phyloP scores from a whole-genome alignment of 2,329 filamentous ascomycete species.

The Aulographum hederae region DNA sequence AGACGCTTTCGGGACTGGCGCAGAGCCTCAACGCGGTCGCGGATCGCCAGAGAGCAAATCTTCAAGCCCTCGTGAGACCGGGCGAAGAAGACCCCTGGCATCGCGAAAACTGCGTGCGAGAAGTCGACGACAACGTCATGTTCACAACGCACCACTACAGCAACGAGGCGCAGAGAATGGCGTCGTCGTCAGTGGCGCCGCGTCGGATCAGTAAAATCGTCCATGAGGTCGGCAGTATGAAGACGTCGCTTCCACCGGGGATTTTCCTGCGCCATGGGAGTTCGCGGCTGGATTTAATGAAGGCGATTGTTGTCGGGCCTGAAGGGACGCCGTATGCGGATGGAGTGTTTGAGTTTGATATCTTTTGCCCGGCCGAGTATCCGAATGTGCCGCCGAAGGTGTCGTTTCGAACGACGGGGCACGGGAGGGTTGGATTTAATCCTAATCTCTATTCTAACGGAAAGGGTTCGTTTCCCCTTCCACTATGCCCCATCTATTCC shows the following conservation, averaged over 20 bases:
- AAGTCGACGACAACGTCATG: conserved; percentile 20
- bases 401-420: conserved; percentile 26
- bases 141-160: conserved; percentile 11
- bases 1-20: conserved; percentile 13
- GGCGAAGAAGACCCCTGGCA: conserved; percentile 2
- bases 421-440: conserved; percentile 24
- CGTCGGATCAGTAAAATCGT: conserved; percentile 31
- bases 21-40: conserved; percentile 2
- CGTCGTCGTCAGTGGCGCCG: conserved; percentile 1
- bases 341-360: conserved; percentile 37
- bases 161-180: conserved; percentile 5
- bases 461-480: conserved; percentile 19
- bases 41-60: not conserved
- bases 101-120: conserved; percentile 15
- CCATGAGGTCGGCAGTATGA: conserved; percentile 26
- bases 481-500: conserved; percentile 1
- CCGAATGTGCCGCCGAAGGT: conserved; percentile 24
- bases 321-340: conserved; percentile 33
- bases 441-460: conserved; percentile 33
- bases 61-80: not conserved
- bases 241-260: conserved; percentile 28
- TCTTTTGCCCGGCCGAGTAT: conserved; percentile 25
- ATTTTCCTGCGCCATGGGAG: conserved; percentile 31
- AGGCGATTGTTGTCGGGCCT: conserved; percentile 31
- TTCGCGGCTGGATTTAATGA: conserved; percentile 30